Base-by-base conservation (phyloP, 2,329 filamentous ascomycete species). In the Beauveria varroae region DNA sequence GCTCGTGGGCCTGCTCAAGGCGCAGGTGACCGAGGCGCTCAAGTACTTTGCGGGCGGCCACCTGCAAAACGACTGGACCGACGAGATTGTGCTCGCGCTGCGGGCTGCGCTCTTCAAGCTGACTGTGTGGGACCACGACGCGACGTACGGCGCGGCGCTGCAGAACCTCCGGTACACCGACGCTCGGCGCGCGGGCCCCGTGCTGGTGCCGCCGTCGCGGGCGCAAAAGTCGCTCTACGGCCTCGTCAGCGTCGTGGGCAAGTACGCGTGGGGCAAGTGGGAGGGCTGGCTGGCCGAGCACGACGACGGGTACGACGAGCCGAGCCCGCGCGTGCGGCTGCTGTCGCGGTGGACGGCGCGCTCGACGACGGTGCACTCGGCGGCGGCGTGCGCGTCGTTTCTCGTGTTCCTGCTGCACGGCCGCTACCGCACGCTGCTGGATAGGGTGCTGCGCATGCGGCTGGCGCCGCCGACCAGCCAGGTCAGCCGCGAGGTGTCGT, bases 81-180 rank as follows among this genome's bases (percentile, higher is more conserved):
- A 90, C 57, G 95, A 98, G 76, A 93, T 98, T 59, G 81, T 89
- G 64, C 81, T 97, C 30, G 83, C 80, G 0, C 79, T 99, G 61
- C 83, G 93, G 52, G 85, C 88, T 2, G 79, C 92, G 3, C 79
- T 99, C 8, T 99, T 97, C 80, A 99, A 99, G 75, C 83, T 99
- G 64, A 91, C 90, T 18, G 87, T 99, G 62, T 99, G 95, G 95
- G 93, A 98, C 73, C 91, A 97, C 73, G 88, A 96, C 73, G 91
- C 95, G 44, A 96, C 90, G 5, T 98, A 99, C 74, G 95, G 95
- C 63, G 95, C 95, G 12, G 87, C 91, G 41, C 79, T 99, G 55
- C 95, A 99, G 74, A 96, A 96, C 65, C 81, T 99, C 30, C 87
- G 87, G 70, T 98, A 93, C 70, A 89, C 90, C 12, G 93, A 98